Evolutionary conservation across 805 yeast species (phyloP).

Genomic region (Candida saitoana): DNA sequence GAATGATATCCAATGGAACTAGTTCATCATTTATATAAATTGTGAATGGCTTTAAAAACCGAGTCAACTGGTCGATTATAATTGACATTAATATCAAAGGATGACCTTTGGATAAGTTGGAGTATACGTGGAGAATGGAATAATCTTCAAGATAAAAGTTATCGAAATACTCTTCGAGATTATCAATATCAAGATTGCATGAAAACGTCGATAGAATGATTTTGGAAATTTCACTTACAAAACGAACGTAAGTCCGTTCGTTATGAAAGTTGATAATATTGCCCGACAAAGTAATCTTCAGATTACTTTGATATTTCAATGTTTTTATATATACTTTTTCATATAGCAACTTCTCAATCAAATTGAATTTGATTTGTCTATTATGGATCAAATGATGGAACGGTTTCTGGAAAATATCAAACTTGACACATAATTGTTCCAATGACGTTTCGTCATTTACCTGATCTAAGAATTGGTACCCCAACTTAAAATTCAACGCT

Average conservation of each 20-base stretch:
- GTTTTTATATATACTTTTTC: constrained; percentile 6
- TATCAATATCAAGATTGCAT: neutral
- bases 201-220: constrained; percentile 5
- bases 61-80: constrained; percentile 13
- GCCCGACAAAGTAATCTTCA: neutral
- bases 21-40: constrained; percentile 1
- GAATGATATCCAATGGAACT: neutral
- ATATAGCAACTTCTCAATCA: constrained; percentile 8
- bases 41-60: constrained; percentile 10
- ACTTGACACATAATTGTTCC: constrained; percentile 18
- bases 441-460: neutral
- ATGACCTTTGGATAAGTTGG: constrained; percentile 18
- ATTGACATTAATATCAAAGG: constrained; percentile 15
- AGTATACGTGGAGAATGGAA: constrained; percentile 18
- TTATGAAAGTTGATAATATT: constrained; percentile 4
- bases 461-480: neutral
- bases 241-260: constrained; percentile 5
- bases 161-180: constrained; percentile 4
- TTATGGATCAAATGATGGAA: constrained; percentile 10
- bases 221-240: constrained; percentile 5
- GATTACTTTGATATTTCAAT: constrained; percentile 2
- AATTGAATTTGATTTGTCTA: constrained; percentile 7
- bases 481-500: constrained; percentile 2
- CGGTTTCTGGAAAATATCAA: constrained; percentile 15
- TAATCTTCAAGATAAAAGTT: constrained; percentile 18